phyloP scores from a whole-genome alignment of 768 basidiomycete genomes.

The Calvatia gigantea region DNA sequence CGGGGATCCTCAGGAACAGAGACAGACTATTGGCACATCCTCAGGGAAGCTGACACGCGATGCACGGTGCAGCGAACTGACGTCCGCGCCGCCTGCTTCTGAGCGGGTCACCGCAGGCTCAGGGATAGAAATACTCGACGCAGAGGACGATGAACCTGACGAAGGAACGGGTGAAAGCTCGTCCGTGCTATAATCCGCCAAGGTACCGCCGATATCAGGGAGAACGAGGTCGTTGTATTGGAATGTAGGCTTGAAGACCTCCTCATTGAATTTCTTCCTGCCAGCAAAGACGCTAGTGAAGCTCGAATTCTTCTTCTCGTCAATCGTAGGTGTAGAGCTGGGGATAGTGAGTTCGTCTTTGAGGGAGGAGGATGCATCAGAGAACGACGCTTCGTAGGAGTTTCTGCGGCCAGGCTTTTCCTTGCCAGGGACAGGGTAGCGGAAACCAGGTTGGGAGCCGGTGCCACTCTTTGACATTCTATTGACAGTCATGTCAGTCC shows the following conservation, averaged over 20 bases:
- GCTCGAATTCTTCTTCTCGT: background rate
- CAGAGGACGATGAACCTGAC: conserved; percentile 33
- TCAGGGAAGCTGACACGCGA: conserved; percentile 6
- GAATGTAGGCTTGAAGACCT: conserved; percentile 27
- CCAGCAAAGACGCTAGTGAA: conserved; percentile 39
- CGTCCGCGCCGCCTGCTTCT: conserved; percentile 21
- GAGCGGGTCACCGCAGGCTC: conserved; percentile 21
- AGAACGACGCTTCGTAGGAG: conserved; percentile 3
- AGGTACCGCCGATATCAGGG: conserved; percentile 34
- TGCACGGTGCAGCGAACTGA: conserved; percentile 24
- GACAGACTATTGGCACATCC: background rate
- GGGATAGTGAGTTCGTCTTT: background rate
- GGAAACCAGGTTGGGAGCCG: background rate
- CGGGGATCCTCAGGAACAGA: conserved; percentile 2
- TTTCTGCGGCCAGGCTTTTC: conserved; percentile 7
- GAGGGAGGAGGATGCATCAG: background rate
- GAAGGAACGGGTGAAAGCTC: conserved; percentile 23
- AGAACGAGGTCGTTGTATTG: conserved; percentile 35
- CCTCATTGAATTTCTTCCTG: conserved; percentile 32
- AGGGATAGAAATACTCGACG: conserved; percentile 29
- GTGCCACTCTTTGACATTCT: conserved; percentile 5
- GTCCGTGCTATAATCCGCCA: conserved; percentile 31
- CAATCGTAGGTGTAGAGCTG: background rate
- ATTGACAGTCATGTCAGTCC: conserved; percentile 10
- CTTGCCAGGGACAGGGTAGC: background rate